Evolutionary conservation across 305 asterid genomes (phyloP), one percentile per base, ranked within the genome.

Genomic region (Fraxinus paxiana): DNA sequence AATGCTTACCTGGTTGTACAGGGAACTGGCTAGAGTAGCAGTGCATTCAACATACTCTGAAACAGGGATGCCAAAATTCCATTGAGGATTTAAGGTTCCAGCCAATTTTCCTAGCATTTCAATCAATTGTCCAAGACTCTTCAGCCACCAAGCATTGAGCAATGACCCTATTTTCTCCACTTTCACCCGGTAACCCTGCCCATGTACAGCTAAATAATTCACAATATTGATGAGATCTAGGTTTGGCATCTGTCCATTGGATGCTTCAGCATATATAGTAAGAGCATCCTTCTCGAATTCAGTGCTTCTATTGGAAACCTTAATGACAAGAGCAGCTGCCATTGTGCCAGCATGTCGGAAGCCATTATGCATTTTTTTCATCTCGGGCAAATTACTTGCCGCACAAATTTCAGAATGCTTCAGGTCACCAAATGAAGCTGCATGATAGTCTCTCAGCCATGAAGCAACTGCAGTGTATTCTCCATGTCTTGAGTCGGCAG

Each of bases 221-320:
- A 92, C 98, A 80, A 96, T 83, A 80, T 94, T 96, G 80, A 96
- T 88, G 81, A 96, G 93, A 85, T 96, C 98, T 41, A 94, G 91
- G 82, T 96, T 96, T 82, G 99, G 98, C 99, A 96, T 94, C 89
- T 96, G 99, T 78, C 99, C 98, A 9, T 94, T 96, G 77, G 98
- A 94, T 74, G 98, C 99, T 86, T 96, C 99, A 82, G 98, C 97
- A 83, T 90, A 92, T 83, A 94, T 91, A 77, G 88, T 90, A 77
- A 96, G 93, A 80, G 87, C 87, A 86, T 96, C 97, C 83, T 88
- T 91, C 79, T 87, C 97, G 77, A 87, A 83, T 38, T 87, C 92
- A 9, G 79, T 67, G 82, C 88, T 84, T 78, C 84, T 84, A 46
- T 91, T 97, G 71, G 92, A 86, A 79, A 94, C 97, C 89, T 96